phyloP scores from a whole-genome alignment of 257 asterid genomes.

The Anisodus acutangulus region DNA sequence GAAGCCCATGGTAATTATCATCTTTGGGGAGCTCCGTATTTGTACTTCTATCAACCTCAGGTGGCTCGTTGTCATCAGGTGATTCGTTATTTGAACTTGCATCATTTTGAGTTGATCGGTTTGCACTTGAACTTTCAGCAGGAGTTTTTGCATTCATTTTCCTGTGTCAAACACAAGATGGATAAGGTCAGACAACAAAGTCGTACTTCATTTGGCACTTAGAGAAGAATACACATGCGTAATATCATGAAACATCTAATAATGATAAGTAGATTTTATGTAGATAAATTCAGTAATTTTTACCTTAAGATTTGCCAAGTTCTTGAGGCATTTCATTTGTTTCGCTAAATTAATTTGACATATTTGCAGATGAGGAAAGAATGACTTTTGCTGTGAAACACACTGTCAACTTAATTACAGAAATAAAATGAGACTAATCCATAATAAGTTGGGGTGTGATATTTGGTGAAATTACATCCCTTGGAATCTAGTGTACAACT shows the following conservation, averaged over 20 bases:
- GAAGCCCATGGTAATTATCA: slow-evolving; percentile 82
- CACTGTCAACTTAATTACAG: not conserved
- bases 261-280: not conserved
- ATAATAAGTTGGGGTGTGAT: not conserved
- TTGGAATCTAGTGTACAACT: not conserved
- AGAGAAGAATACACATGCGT: not conserved
- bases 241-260: not conserved
- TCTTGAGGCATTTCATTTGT: not conserved
- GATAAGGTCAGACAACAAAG: slow-evolving; percentile 22
- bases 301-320: not conserved
- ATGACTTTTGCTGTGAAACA: not conserved
- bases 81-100: slow-evolving; percentile 27
- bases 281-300: not conserved
- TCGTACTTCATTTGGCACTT: not conserved
- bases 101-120: slow-evolving; percentile 3
- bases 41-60: slow-evolving; percentile 23
- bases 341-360: not conserved
- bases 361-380: not conserved
- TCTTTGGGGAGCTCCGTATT: slow-evolving; percentile 32
- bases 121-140: slow-evolving; percentile 28
- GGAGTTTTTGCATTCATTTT: slow-evolving; percentile 27
- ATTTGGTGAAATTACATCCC: not conserved
- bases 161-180: slow-evolving; percentile 24
- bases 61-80: slow-evolving; percentile 26
- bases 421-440: not conserved